Base-by-base conservation (phyloP, 352 stramenopile species). In the Phytophthora parvispora region DNA sequence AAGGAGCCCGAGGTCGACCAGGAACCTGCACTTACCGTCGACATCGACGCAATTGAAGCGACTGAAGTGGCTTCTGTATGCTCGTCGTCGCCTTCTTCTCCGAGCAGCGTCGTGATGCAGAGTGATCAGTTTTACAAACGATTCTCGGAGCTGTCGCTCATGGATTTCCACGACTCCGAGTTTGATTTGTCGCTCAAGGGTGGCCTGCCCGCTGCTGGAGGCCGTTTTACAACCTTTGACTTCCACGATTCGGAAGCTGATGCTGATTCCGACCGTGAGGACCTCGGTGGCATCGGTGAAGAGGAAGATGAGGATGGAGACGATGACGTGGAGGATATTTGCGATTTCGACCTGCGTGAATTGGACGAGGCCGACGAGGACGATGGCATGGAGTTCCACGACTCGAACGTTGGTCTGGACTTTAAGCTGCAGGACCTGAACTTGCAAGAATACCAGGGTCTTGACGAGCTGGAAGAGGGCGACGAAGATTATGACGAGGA, bases 111-210 rank as follows among this genome's bases (percentile, higher is more conserved):
- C 13, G 68, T 77, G 27, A 64, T 80, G 51, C 49, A 74, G 56
- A 77, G 64, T 24, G 69, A 84, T 42, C 69, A 77, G 52, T 83
- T 84, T 50, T 81, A 81, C 60, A 74, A 78, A 31, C 78, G 78
- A 7, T 81, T 86, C 42, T 86, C 78, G 6, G 78, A 86, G 62
- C 7, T 84, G 3, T 85, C 80, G n/a, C 73, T 89, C 27, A 76
- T 77, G 48, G 79, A 86, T 43, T 90, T 92, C 69, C 81, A 92
- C 69, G 84, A 92, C 74, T 89, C 80, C 15, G 82, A 87, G 52
- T 92, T 83, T 54, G 69, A 83, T 4, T 60, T 92, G 25, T 72
- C 77, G 2, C 63, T 87, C 34, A 74, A 79, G 53, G 80, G 75
- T 22, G 69, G 70, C 3, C 32, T 77, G 16, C 57, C 72, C 31